Evolutionary conservation across 2,329 filamentous ascomycete genomes (phyloP), one percentile per base, ranked within the genome.

Genomic region (Nothomitra cinnamomea): DNA sequence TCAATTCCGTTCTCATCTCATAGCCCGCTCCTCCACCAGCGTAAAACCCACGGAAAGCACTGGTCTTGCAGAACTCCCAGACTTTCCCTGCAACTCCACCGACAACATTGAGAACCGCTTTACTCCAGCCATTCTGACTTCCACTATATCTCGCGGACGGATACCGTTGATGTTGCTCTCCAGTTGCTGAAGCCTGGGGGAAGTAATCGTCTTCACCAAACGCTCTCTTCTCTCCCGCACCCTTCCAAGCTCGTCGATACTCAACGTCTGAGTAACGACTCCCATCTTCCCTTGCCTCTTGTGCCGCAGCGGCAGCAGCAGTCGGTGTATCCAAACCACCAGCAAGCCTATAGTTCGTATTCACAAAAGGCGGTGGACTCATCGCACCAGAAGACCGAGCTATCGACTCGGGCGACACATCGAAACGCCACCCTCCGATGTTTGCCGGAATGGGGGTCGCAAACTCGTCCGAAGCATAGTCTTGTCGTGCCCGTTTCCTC

Each of bases 11-110:
- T 24, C 71, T 64, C 59, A 86, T 69, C 5, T 76, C 70, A 62
- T 89, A 94, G 24, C 79, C 80, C 56, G 72, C 73, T 7, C 89
- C 90, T 2, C 84, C 87, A 6, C 89, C 90, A 12, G 89, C 87
- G 57, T 89, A 82, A 65, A 95, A 95, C 0, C 89, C 89, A 53
- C 77, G 76, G 62, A 95, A 94, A 0, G 84, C 78, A 22, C 64
- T 70, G 2, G 71, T 66, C 7, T 76, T 79, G 70, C 89, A 95
- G 61, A 95, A 92, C 59, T 88, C 78, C 77, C 87, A 88, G 0
- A 94, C 80, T 61, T 83, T 90, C 17, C 86, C 85, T 1, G 85
- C 78, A 2, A 85, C 78, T 25, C 74, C 79, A 1, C 80, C 80
- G 6, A 86, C 73, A 0, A 83, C 73, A 41, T 70, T 76, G 32